These are phyloP conservation scores for Aspergillus homomorphus DNA, from an alignment of 495 filamentous ascomycete genomes.

Conservation along the genomic window DNA sequence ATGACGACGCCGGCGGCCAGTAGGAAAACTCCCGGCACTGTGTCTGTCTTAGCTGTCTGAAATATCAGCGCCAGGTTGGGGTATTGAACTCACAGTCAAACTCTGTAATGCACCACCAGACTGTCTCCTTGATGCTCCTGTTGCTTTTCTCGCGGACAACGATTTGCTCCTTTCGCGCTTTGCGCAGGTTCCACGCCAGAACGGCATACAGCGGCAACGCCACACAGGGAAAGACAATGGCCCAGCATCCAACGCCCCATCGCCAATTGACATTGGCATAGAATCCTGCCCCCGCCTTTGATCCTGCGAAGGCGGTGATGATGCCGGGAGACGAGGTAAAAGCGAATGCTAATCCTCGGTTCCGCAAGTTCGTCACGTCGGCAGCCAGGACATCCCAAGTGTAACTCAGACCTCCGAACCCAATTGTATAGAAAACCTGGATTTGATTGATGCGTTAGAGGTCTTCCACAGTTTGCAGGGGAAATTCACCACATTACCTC, in stretches of 20 bases:
- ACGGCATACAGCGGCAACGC: constrained; percentile 46
- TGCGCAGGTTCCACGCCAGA: constrained; percentile 50
- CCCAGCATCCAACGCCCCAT: constrained; percentile 59
- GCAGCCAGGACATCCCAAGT: constrained; percentile 55
- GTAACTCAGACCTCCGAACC: constrained; percentile 56
- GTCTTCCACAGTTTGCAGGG: too few relatives aligned
- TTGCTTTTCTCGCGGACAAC: constrained; percentile 26
- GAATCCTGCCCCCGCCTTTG: constrained; percentile 30
- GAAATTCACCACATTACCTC: constrained; percentile 27
- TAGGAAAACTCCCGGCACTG: constrained; percentile 54
- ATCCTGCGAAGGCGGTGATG: constrained; percentile 42
- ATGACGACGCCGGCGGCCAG: constrained; percentile 54
- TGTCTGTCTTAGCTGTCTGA: background rate
- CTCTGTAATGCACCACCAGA: constrained; percentile 53
- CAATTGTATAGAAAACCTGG: constrained; percentile 49
- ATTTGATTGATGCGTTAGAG: too few relatives aligned
- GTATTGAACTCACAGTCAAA: constrained; percentile 49
- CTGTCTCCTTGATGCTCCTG: constrained; percentile 31
- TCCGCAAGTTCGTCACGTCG: constrained; percentile 56
- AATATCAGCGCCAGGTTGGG: background rate
- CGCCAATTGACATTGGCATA: constrained; percentile 52
- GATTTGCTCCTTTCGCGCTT: constrained; percentile 43
- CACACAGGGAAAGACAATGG: constrained; percentile 55
- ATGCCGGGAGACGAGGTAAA: constrained; percentile 53
- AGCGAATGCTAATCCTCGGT: constrained; percentile 58